Conservation (phyloP, 179 eudicot species). For the Drosera spatulata region DNA sequence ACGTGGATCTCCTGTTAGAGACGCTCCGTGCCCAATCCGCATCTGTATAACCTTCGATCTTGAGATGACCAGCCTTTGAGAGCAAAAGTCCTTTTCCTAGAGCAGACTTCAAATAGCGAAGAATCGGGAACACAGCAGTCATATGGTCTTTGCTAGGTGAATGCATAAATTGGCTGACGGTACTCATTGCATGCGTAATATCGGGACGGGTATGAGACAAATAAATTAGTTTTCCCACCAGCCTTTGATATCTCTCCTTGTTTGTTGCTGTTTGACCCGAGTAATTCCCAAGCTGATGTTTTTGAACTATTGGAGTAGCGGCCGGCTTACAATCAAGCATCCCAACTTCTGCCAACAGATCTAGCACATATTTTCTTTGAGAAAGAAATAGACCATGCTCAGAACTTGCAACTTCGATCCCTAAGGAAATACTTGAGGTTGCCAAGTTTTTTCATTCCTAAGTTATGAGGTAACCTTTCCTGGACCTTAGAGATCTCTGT, state of each 20-base stretch:
- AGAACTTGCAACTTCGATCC: too few species aligned
- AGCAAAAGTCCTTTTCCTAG: neutral
- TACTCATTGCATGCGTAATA: too few species aligned
- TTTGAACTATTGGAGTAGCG: too few species aligned
- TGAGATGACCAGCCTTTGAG: neutral
- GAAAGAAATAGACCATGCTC: too few species aligned
- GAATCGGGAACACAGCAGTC: neutral
- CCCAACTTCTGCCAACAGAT: too few species aligned
- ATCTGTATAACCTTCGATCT: neutral
- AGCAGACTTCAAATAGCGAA: neutral
- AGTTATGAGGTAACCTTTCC: neutral
- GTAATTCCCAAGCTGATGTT: too few species aligned
- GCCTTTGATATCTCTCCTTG: neutral
- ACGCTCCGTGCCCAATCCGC: too few species aligned
- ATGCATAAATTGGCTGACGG: conserved; percentile 1
- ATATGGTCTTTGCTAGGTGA: neutral
- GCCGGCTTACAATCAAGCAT: too few species aligned
- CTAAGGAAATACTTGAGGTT: neutral
- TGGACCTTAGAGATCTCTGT: neutral
- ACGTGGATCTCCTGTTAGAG: too few species aligned
- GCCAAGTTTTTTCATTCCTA: neutral
- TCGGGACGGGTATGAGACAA: neutral
- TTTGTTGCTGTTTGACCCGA: too few species aligned
- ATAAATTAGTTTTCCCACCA: neutral
- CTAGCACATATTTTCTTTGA: too few species aligned